phyloP scores from a whole-genome alignment of 73 alveolate genomes.

The Tetrahymena thermophila region DNA sequence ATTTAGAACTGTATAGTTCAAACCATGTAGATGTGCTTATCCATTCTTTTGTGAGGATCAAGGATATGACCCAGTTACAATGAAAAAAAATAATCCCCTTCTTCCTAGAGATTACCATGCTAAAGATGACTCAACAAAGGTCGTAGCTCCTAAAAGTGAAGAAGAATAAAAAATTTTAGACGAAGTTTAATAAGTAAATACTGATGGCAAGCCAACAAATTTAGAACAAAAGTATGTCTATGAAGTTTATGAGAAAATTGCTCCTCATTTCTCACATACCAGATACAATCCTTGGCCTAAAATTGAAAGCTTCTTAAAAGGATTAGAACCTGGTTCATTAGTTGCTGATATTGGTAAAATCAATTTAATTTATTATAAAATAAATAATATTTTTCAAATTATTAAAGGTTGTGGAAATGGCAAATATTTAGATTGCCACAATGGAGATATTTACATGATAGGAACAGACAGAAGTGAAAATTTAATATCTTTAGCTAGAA shows the following conservation, averaged over 20 bases:
- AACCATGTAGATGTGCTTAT: conserved; percentile 62
- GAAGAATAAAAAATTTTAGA: conserved; percentile 60
- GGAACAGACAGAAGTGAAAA: conserved; percentile 95
- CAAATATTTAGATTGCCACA: conserved; percentile 77
- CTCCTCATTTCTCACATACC: conserved; percentile 96
- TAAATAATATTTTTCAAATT: neutral
- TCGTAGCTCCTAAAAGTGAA: conserved; percentile 56
- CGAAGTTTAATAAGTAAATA: conserved; percentile 11
- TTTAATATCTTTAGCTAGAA: conserved; percentile 80
- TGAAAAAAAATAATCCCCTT: conserved; percentile 43
- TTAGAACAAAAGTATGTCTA: conserved; percentile 95
- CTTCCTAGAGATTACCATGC: conserved; percentile 32
- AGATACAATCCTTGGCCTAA: conserved; percentile 99
- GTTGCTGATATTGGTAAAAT: conserved; percentile 90
- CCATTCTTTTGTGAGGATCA: conserved; percentile 62
- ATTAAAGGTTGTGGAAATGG: conserved; percentile 93
- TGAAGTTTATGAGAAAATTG: conserved; percentile 96
- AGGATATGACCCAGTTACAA: conserved; percentile 41
- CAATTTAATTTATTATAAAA: neutral
- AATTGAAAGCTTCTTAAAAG: conserved; percentile 77
- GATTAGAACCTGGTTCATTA: conserved; percentile 85
- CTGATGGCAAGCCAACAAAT: conserved; percentile 68
- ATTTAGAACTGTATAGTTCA: conserved; percentile 50
- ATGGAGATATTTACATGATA: conserved; percentile 59
- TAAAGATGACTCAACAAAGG: conserved; percentile 43